These are phyloP conservation scores for Sodiomyces alkalinus DNA, from an alignment of 2,329 filamentous ascomycete genomes.

Conservation along the genomic window DNA sequence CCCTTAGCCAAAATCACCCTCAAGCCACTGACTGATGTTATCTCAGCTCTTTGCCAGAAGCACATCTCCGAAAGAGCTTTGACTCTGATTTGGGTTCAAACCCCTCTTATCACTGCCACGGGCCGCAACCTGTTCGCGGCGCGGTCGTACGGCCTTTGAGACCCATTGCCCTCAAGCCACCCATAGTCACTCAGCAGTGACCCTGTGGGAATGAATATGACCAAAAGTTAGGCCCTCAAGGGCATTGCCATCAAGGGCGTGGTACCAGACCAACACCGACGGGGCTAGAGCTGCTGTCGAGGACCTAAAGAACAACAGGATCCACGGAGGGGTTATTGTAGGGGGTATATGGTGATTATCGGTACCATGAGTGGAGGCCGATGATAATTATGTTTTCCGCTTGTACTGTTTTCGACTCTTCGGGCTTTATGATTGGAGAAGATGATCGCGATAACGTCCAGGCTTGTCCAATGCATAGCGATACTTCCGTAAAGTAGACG, in stretches of 20 bases:
- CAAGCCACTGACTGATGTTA: too few species aligned
- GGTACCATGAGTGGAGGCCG: background rate
- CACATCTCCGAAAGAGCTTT: slow-evolving; percentile 41
- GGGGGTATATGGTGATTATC: slow-evolving; percentile 10
- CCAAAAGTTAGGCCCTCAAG: slow-evolving; percentile 20
- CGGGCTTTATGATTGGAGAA: too few species aligned
- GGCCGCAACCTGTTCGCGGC: slow-evolving; percentile 35
- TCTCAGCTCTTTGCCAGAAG: slow-evolving; percentile 42
- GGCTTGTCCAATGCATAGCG: too few species aligned
- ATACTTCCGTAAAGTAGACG: too few species aligned
- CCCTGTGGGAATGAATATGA: slow-evolving; percentile 38
- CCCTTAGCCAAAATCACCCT: too few species aligned
- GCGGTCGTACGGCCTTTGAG: slow-evolving; percentile 47
- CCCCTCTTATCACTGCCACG: slow-evolving; percentile 40
- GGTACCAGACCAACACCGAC: slow-evolving; percentile 15
- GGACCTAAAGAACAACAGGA: slow-evolving; percentile 20
- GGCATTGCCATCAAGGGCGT: slow-evolving; percentile 15
- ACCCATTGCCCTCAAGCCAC: slow-evolving; percentile 38
- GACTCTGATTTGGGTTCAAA: slow-evolving; percentile 43
- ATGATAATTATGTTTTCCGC: too few species aligned
- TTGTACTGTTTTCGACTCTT: too few species aligned
- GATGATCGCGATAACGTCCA: too few species aligned
- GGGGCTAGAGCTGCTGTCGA: slow-evolving; percentile 20
- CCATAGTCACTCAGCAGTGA: slow-evolving; percentile 40
- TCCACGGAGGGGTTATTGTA: slow-evolving; percentile 18